These are phyloP conservation scores for Wallacemonas sp. DNA, from an alignment of 208 protist species.

Conservation along the genomic window DNA sequence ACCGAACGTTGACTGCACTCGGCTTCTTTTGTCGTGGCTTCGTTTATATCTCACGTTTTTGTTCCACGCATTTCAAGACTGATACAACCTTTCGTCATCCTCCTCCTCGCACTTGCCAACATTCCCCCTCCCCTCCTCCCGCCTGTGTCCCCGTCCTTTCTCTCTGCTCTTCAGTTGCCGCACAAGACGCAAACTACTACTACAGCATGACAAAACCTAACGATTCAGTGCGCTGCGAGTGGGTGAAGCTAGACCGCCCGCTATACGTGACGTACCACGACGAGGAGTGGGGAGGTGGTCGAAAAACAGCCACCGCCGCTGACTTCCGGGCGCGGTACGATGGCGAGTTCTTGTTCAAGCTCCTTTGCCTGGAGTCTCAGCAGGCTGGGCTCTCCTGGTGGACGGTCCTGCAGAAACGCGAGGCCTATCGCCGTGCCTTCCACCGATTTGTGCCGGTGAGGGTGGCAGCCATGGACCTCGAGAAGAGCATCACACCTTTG, in stretches of 20 bases:
- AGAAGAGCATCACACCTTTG: not conserved
- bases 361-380: not conserved
- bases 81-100: no score
- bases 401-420: constrained; percentile 7
- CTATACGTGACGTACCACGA: not conserved
- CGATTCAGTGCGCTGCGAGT: not conserved
- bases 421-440: constrained; percentile 6
- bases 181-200: not conserved
- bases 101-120: no score
- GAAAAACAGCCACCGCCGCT: not conserved
- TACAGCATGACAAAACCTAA: not conserved
- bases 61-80: no score
- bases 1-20: no score
- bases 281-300: not conserved
- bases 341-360: not conserved
- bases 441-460: not conserved
- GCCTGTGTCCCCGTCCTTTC: not conserved
- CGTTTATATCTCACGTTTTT: no score
- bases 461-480: not conserved
- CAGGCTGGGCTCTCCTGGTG: constrained; percentile 5
- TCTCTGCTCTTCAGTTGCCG: not conserved
- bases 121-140: not conserved
- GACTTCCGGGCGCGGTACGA: not conserved
- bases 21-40: no score
- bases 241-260: not conserved